Base-by-base conservation (phyloP, 2,329 filamentous ascomycete genomes). In the Microdochium nivale region DNA sequence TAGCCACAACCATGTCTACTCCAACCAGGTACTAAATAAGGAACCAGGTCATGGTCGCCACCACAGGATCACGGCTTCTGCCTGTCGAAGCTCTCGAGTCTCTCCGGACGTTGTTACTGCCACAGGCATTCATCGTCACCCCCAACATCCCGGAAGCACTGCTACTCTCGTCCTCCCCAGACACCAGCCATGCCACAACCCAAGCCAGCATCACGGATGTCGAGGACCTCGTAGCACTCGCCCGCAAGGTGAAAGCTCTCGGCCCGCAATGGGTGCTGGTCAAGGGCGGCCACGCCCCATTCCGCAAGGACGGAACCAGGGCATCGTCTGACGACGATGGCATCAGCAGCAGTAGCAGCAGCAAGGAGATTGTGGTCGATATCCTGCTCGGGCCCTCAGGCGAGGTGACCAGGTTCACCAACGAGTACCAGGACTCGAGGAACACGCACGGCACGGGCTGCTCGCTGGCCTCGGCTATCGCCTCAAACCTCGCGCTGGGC, bases 381-480 rank as follows among this genome's bases (percentile, higher is more conserved):
- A 77, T 96, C 3, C 76, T 96, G 4, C 81, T 82, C 44, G 87
- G 88, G 7, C 68, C 67, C 0, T 76, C 76, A 0, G 73, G 71
- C 0, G 67, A 78, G n/a, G 66, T 78, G 0, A 73, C 81, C 1
- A 71, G 82, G 37, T 78, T 96, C 48, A 78, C 90, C 66, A 87
- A 82, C 37, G 75, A 77, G 3, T 96, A 87, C 63, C 76, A 89
- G 55, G 70, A 76, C 10, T 90, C 86, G 9, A 85, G 76, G 54
- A 92, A 92, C 63, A 97, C 92, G 0, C 94, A 99, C 62, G 94
- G 94, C 1, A 97, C 94, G 0, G 94, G 94, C 3, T 99, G 94
- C 64, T 95, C 90, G 10, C 77, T 97, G 54, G 94, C 94, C 40
- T 96, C 87, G 55, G 86, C 87, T 2, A 87, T 91, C 60, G 83